Evolutionary conservation across 345 rosid genomes (phyloP), one percentile per base, ranked within the genome.

Genomic region (Salix koriyanagi): DNA sequence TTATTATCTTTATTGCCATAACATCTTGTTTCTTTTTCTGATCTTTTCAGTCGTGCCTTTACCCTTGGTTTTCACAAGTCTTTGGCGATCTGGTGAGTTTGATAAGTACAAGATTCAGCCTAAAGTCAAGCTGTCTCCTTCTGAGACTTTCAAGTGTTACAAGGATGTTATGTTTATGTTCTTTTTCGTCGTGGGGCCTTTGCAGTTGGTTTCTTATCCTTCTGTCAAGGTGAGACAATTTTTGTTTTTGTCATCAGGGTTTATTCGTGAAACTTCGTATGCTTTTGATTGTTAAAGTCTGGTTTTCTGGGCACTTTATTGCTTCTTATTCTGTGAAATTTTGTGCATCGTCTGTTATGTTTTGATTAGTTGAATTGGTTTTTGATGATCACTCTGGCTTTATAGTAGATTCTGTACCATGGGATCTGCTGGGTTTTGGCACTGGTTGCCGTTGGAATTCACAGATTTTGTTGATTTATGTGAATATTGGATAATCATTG

Each of bases 101-200:
- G 88, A 86, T 50, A 79, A 79, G 74, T 84, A 87, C 85, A 94
- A 94, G 92, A 92, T 94, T 87, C 98, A 94, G 81, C 95, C 97
- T 32, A 94, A 94, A 75, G 97, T 91, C 19, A 79, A 79, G 66
- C 62, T 88, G 71, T 85, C 99, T 2, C 56, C 76, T 1, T 67
- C 89, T 3, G 97, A 95, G 46, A 90, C 90, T 85, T 52, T 91
- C 67, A 67, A 41, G n/a, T 95, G 99, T 70, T 95, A 93, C 77
- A 89, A 73, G 87, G 93, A 90, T 80, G 99, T 93, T 42, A 85
- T 91, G 89, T 72, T 80, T 54, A 87, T 89, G 91, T 92, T 92
- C 77, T 77, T 91, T 52, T 61, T 89, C 69, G 88, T 94, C 48
- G 95, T 94, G 62, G 97, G 98, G 36, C 97, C 98, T 18, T 80